Percentiles rank a stretch among this genome's conserved stretches.
These are phyloP conservation scores for Trametes elegans DNA, from an alignment of 768 basidiomycete species.

Conservation along the genomic window DNA sequence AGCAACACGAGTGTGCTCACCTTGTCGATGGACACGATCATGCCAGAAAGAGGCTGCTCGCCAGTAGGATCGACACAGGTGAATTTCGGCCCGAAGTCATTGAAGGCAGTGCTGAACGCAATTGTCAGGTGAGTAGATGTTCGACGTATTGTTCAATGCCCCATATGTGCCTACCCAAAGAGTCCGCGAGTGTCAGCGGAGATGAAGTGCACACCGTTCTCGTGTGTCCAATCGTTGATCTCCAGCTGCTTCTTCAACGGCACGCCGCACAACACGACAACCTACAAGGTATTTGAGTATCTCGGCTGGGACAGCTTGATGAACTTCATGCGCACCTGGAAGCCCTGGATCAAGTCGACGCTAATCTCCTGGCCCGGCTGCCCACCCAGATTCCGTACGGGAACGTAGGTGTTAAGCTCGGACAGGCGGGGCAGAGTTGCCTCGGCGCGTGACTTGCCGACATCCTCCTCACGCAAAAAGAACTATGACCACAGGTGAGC, in stretches of 20 bases:
- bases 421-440: constrained; percentile 87
- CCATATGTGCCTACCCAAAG: constrained; percentile 67
- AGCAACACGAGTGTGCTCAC: constrained; percentile 37
- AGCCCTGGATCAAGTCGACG: constrained; percentile 78
- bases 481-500: constrained; percentile 55
- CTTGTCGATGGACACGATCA: constrained; percentile 94
- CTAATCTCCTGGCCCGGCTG: constrained; percentile 73
- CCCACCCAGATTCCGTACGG: constrained; percentile 84
- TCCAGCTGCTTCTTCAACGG: constrained; percentile 82
- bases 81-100: constrained; percentile 94
- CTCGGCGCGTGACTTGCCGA: constrained; percentile 85
- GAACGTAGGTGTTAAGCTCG: constrained; percentile 95
- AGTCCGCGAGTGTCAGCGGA: constrained; percentile 89
- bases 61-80: constrained; percentile 98
- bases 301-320: too few relatives aligned
- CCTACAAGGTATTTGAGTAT: too few relatives aligned
- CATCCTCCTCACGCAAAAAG: constrained; percentile 84
- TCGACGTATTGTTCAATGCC: neutral
- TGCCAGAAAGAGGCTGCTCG: constrained; percentile 88
- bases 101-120: constrained; percentile 77
- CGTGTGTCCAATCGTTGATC: constrained; percentile 94
- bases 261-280: constrained; percentile 83
- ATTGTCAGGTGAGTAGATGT: neutral
- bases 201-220: constrained; percentile 88
- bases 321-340: constrained; percentile 81